Evolutionary conservation across 2,329 filamentous ascomycete genomes (phyloP).

Genomic region (Drechmeria coniospora): DNA sequence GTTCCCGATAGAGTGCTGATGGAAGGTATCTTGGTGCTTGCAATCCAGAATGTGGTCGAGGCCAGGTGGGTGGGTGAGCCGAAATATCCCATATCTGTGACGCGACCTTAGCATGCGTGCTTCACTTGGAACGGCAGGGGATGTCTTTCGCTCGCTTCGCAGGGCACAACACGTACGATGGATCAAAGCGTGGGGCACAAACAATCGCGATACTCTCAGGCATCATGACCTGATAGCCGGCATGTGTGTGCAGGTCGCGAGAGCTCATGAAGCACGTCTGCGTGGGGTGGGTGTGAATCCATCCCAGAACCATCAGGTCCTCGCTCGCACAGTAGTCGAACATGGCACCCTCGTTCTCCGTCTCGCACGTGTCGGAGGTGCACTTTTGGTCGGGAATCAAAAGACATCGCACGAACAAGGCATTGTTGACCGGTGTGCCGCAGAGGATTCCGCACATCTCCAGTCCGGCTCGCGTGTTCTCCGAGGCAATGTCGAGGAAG

Average conservation of each 20-base stretch:
- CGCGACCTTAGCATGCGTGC: neutral
- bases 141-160: too few relatives aligned
- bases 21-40: conserved; percentile 65
- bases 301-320: conserved; percentile 75
- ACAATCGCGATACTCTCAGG: conserved; percentile 94
- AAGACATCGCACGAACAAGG: conserved; percentile 76
- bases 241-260: conserved; percentile 82
- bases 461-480: conserved; percentile 67
- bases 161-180: conserved; percentile 48
- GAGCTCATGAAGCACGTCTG: conserved; percentile 98
- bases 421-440: conserved; percentile 81
- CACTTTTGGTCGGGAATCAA: conserved; percentile 83
- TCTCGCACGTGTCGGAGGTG: conserved; percentile 90
- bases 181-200: conserved; percentile 69
- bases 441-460: conserved; percentile 95
- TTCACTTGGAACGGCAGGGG: neutral
- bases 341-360: conserved; percentile 66
- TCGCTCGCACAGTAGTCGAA: conserved; percentile 82
- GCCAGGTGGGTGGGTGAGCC: conserved; percentile 84
- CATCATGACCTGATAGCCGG: conserved; percentile 90
- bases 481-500: conserved; percentile 59
- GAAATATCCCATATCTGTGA: conserved; percentile 72
- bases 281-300: conserved; percentile 95
- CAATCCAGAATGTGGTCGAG: conserved; percentile 74
- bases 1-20: conserved; percentile 52